These are phyloP conservation scores for Pistacia atlantica DNA, from an alignment of 345 rosid genomes.

Conservation along the genomic window DNA sequence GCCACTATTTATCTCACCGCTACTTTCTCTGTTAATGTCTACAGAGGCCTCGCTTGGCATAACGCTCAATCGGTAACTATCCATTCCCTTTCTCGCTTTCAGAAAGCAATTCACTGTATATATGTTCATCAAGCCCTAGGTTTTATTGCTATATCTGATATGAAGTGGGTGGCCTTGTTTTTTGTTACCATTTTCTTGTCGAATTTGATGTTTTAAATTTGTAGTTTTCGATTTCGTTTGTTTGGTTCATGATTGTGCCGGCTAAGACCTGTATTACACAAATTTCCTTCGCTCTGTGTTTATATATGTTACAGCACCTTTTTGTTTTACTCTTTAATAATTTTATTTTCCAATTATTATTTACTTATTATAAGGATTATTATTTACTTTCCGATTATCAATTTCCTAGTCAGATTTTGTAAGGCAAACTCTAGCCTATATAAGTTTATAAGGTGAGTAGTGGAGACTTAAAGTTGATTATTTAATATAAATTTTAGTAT, in stretches of 20 bases:
- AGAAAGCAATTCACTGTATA: too few relatives aligned
- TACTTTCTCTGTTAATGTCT: slow-evolving; percentile 78
- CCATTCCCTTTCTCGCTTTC: not conserved
- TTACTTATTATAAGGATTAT: too few relatives aligned
- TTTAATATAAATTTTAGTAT: too few relatives aligned
- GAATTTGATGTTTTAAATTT: not conserved
- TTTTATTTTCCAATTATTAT: too few relatives aligned
- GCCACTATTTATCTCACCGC: slow-evolving; percentile 73
- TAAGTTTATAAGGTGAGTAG: too few relatives aligned
- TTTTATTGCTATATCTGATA: not conserved
- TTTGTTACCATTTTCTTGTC: not conserved
- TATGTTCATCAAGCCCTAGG: not conserved
- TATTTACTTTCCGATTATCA: too few relatives aligned
- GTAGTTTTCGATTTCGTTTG: not conserved
- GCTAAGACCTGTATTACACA: not conserved
- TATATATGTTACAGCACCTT: too few relatives aligned
- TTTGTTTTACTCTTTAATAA: too few relatives aligned
- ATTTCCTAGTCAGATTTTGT: too few relatives aligned
- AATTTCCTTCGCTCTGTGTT: too few relatives aligned
- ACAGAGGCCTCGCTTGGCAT: slow-evolving; percentile 80
- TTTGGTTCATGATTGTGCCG: not conserved
- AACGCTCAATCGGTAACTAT: slow-evolving; percentile 58
- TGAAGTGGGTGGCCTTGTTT: not conserved
- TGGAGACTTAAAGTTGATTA: too few relatives aligned
- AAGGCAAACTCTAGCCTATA: too few relatives aligned